These are phyloP conservation scores for Kwoniella heveanensis DNA, from an alignment of 768 basidiomycete species.

Conservation along the genomic window DNA sequence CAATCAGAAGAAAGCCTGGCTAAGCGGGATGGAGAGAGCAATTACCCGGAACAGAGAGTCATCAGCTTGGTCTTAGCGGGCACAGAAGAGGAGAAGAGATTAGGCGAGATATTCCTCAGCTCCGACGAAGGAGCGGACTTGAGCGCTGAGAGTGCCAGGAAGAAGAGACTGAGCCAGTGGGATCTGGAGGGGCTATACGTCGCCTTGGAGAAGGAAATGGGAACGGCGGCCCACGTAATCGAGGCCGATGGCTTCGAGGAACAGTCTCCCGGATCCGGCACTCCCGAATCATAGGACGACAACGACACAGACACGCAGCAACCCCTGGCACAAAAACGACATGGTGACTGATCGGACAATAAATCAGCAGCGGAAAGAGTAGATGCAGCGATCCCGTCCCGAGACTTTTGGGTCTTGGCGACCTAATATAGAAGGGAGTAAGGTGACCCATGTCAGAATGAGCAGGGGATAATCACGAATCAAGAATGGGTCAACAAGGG, in stretches of 20 bases:
- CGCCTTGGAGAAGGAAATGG: slow-evolving; percentile 3
- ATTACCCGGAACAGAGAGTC: slow-evolving; percentile 9
- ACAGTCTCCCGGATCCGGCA: no score
- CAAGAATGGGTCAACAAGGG: no score
- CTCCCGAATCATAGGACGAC: no score
- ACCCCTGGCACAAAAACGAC: no score
- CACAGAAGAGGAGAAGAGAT: slow-evolving; percentile 23
- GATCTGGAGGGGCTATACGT: slow-evolving; percentile 6
- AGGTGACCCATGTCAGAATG: no score
- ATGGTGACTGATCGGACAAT: no score
- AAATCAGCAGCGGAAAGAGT: no score
- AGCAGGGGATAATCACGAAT: no score
- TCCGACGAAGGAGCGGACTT: not conserved
- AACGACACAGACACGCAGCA: no score
- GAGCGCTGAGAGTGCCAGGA: not conserved
- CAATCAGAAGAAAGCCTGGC: not conserved
- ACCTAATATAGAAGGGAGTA: no score
- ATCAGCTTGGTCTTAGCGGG: slow-evolving; percentile 25
- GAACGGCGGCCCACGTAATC: not conserved
- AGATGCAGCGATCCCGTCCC: no score
- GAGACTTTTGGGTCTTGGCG: no score
- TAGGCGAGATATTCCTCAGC: slow-evolving; percentile 19
- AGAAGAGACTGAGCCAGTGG: slow-evolving; percentile 8
- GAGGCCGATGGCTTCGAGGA: not conserved
- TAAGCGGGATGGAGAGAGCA: not conserved